Conservation (phyloP, 371 early-diverging fungal species). For the Mucor irregularis region DNA sequence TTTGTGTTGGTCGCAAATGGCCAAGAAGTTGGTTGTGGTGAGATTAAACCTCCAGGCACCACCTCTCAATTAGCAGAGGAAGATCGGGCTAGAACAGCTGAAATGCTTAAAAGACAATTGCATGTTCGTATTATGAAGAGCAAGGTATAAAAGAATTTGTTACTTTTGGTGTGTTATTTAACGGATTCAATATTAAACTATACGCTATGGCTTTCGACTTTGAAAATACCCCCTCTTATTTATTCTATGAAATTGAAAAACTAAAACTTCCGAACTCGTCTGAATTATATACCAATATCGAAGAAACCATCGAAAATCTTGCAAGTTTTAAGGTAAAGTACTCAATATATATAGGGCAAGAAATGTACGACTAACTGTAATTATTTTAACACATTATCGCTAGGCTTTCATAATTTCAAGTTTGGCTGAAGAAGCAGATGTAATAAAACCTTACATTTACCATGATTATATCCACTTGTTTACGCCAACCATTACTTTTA, state of each 20-base stretch:
- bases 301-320: constrained; percentile 20
- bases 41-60: constrained; percentile 14
- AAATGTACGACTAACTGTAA: constrained; percentile 11
- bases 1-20: constrained; percentile 13
- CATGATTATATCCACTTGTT: constrained; percentile 14
- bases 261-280: constrained; percentile 14
- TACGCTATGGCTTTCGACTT: constrained; percentile 18
- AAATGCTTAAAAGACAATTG: constrained; percentile 18
- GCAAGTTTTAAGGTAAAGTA: constrained; percentile 23
- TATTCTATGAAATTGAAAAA: constrained; percentile 17
- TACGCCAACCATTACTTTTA: constrained; percentile 11
- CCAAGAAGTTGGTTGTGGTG: constrained; percentile 20
- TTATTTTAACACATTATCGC: constrained; percentile 14
- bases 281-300: constrained; percentile 15
- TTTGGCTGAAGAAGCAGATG: constrained; percentile 17
- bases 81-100: constrained; percentile 17
- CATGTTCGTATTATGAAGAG: constrained; percentile 20
- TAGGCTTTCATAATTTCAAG: constrained; percentile 18
- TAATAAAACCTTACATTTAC: constrained; percentile 10
- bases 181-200: constrained; percentile 17
- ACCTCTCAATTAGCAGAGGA: constrained; percentile 10
- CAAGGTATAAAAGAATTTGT: constrained; percentile 19
- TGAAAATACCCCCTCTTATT: constrained; percentile 11
- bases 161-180: constrained; percentile 19
- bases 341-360: constrained; percentile 15